Conservation (phyloP, 2,329 filamentous ascomycete genomes). For the Xylaria sp. region DNA sequence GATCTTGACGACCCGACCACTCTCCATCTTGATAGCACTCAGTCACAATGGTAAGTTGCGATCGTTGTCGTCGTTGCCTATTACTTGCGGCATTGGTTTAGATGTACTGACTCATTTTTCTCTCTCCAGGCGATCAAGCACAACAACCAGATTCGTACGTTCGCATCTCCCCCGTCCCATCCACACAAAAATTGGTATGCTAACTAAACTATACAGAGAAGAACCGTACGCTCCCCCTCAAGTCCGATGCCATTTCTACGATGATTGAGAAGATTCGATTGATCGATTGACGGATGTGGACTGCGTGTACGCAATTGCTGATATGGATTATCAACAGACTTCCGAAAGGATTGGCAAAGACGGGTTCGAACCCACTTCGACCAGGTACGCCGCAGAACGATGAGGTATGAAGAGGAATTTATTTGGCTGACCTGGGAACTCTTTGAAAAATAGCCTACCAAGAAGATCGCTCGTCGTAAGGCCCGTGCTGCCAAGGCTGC, state of each 20-base stretch:
- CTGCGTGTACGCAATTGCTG: conserved; percentile 47
- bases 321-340: conserved; percentile 69
- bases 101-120: conserved; percentile 47
- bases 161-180: conserved; percentile 4
- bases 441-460: conserved; percentile 77
- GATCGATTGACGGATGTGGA: conserved; percentile 21
- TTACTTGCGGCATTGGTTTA: conserved; percentile 27
- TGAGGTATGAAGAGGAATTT: conserved; percentile 30
- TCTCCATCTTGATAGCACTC: conserved; percentile 62
- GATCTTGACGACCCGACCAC: conserved; percentile 55
- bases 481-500: conserved; percentile 95
- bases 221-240: conserved; percentile 76
- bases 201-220: conserved; percentile 60
- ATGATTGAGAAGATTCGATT: conserved; percentile 23
- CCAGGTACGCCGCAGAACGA: conserved; percentile 74
- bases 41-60: conserved; percentile 56
- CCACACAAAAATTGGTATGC: conserved; percentile 13
- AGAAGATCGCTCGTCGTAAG: conserved; percentile 92
- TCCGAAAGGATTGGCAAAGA: conserved; percentile 99
- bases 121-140: conserved; percentile 93
- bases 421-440: conserved; percentile 38
- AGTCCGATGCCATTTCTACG: conserved; percentile 30
- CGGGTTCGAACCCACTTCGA: conserved; percentile 99
- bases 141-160: conserved; percentile 87
- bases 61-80: conserved; percentile 25